phyloP scores from a whole-genome alignment of 805 yeast genomes.

The Yarrowia sp. region DNA sequence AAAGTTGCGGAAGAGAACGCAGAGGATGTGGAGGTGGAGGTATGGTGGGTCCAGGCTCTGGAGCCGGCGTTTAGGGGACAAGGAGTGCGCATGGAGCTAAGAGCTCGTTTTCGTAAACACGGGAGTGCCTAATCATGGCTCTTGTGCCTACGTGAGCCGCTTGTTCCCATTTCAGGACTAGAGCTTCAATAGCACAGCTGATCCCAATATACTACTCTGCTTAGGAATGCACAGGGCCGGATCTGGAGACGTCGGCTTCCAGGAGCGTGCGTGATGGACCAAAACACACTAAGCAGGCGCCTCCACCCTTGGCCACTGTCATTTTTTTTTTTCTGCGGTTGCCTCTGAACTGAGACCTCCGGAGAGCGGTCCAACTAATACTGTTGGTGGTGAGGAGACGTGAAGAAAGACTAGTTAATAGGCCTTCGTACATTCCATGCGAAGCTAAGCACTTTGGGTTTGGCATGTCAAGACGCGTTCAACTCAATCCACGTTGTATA shows the following conservation, averaged over 20 bases:
- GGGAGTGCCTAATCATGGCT: background rate
- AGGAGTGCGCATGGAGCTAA: too few species aligned
- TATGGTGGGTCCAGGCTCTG: too few species aligned
- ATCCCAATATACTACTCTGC: background rate
- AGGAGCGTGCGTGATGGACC: too few species aligned
- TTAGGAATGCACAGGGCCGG: background rate
- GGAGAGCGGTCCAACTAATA: background rate
- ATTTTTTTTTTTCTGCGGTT: background rate
- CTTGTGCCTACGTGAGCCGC: too few species aligned
- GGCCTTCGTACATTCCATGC: slow-evolving; percentile 9
- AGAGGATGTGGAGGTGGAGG: too few species aligned
- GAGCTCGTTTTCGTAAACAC: background rate
- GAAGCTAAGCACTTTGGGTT: background rate
- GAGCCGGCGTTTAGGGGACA: too few species aligned
- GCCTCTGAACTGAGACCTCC: background rate
- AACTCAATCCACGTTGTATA: too few species aligned
- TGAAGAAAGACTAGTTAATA: too few species aligned
- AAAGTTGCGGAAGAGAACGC: too few species aligned
- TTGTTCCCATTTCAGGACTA: too few species aligned
- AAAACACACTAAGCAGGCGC: background rate
- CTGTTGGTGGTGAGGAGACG: background rate
- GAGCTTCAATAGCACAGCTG: too few species aligned
- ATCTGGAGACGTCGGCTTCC: background rate
- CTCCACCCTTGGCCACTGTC: background rate
- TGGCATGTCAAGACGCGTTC: background rate